Evolutionary conservation across 225 moss, liverwort and hornwort species (phyloP).

Genomic region (Thuidium tamariscinum): DNA sequence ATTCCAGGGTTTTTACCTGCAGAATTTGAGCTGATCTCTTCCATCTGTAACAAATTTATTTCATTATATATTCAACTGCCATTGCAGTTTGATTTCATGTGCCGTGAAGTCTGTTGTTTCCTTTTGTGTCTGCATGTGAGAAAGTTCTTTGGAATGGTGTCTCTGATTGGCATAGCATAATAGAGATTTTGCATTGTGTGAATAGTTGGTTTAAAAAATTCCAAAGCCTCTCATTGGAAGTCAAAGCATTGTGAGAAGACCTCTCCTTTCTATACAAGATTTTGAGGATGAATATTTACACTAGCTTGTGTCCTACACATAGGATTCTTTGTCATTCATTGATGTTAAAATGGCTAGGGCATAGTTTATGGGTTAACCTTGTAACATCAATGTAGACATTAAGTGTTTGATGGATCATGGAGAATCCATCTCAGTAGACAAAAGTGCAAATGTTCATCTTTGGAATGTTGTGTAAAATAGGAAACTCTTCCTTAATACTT

Average conservation of each 20-base stretch:
- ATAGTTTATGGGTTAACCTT: no score
- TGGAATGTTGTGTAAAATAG: not conserved
- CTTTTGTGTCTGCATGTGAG: not conserved
- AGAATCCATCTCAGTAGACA: not conserved
- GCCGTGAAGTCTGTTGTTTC: not conserved
- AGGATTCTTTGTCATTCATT: no score
- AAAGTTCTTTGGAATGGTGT: not conserved
- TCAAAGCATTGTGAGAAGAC: no score
- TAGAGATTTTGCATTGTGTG: no score
- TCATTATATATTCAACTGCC: conserved; percentile 11
- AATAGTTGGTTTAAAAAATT: no score
- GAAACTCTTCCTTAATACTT: not conserved
- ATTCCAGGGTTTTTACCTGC: not conserved
- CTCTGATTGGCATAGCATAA: not conserved
- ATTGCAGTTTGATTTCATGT: conserved; percentile 18
- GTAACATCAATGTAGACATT: not conserved
- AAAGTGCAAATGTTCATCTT: not conserved
- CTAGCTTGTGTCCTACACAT: no score
- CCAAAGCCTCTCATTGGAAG: no score
- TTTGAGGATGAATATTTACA: no score
- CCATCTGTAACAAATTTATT: not conserved
- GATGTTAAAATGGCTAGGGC: no score
- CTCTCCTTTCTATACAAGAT: no score
- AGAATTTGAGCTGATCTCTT: not conserved
- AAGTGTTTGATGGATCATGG: not conserved